These are phyloP conservation scores for Phytophthora europaea DNA, from an alignment of 352 stramenopile species.

Conservation along the genomic window DNA sequence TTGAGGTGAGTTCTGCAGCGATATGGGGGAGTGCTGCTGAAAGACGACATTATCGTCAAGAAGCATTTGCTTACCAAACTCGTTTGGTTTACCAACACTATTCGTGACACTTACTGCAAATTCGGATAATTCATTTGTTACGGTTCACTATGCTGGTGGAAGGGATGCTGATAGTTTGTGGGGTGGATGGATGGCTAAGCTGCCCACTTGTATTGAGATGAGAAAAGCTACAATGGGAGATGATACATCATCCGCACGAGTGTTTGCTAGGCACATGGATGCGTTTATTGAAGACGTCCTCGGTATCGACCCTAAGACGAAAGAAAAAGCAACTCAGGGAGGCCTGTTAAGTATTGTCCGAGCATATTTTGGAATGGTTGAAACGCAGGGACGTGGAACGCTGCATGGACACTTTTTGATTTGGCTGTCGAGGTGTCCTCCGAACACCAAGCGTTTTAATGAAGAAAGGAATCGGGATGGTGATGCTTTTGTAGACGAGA, in stretches of 20 bases:
- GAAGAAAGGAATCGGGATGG: not conserved
- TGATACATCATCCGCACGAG: not conserved
- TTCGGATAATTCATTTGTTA: not conserved
- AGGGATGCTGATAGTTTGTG: not conserved
- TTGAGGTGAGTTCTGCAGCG: not conserved
- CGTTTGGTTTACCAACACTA: not conserved
- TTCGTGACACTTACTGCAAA: not conserved
- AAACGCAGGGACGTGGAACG: not conserved
- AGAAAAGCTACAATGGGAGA: not conserved
- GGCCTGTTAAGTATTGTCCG: not conserved
- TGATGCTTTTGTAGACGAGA: not conserved
- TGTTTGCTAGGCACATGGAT: not conserved
- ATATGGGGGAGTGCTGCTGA: not conserved
- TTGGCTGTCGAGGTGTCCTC: not conserved
- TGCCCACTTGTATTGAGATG: not conserved
- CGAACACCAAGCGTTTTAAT: not conserved
- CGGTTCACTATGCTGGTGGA: not conserved
- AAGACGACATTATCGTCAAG: not conserved
- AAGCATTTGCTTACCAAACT: not conserved
- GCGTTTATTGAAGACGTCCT: not conserved
- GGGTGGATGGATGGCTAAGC: not conserved
- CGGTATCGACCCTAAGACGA: not conserved
- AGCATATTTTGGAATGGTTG: not conserved
- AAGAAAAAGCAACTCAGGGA: not conserved
- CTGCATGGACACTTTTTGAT: not conserved